Evolutionary conservation across 331 rosid species (phyloP).

Genomic region (Acacia concinna): DNA sequence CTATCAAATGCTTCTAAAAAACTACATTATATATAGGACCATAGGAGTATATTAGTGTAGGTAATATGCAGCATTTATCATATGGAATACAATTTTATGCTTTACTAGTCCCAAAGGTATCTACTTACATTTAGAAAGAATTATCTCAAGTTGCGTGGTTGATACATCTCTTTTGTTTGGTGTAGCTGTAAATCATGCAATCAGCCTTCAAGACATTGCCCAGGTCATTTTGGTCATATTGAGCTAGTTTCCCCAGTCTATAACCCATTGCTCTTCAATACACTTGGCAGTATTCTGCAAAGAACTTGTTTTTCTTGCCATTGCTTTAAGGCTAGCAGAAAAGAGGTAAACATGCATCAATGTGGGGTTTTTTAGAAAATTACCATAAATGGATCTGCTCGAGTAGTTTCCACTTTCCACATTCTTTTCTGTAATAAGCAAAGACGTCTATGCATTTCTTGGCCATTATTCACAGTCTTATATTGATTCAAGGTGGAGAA

Average conservation of each 20-base stretch:
- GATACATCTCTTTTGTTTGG: slow-evolving; percentile 25
- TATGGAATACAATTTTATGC: neutral
- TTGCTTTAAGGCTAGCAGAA: slow-evolving; percentile 44
- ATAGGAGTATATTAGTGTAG: neutral
- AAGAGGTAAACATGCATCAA: slow-evolving; percentile 44
- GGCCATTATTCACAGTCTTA: slow-evolving; percentile 16
- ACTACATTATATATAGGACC: neutral
- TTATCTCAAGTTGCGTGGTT: slow-evolving; percentile 21
- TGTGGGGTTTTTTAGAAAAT: slow-evolving; percentile 14
- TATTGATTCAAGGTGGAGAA: slow-evolving; percentile 62
- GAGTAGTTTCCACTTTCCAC: slow-evolving; percentile 15
- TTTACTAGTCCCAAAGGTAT: neutral
- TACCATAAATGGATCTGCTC: neutral
- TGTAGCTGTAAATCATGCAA: slow-evolving; percentile 85
- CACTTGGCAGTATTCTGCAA: slow-evolving; percentile 54
- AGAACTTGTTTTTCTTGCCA: slow-evolving; percentile 66
- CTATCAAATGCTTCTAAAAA: neutral
- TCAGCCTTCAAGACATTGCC: slow-evolving; percentile 51
- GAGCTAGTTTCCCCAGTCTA: slow-evolving; percentile 65
- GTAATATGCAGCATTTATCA: neutral
- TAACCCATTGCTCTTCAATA: slow-evolving; percentile 72
- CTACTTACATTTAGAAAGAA: neutral
- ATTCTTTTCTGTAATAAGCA: neutral
- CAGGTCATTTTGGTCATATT: slow-evolving; percentile 90
- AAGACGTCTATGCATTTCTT: slow-evolving; percentile 3